phyloP scores from a whole-genome alignment of 345 rosid species.

The sweet orange (Citrus sinensis) region DNA sequence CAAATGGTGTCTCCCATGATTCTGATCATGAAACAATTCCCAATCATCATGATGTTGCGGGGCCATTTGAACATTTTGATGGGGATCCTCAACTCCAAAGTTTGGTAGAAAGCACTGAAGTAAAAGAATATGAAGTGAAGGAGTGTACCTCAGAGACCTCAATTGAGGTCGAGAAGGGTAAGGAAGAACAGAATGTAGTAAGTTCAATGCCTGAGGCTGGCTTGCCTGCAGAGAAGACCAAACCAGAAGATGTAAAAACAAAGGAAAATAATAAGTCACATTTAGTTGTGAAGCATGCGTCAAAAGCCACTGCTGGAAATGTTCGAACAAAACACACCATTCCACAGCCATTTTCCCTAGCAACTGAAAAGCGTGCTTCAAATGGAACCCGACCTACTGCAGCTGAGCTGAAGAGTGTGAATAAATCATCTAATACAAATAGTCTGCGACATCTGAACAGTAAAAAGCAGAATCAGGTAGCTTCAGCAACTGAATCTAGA shows the following conservation, averaged over 20 bases:
- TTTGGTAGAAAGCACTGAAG: conserved; percentile 55
- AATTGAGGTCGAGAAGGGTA: conserved; percentile 34
- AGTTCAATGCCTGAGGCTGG: conserved; percentile 26
- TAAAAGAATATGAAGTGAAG: conserved; percentile 73
- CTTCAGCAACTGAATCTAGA: neutral
- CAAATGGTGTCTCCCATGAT: conserved; percentile 43
- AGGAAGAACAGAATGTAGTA: conserved; percentile 24
- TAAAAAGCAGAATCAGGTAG: conserved; percentile 47
- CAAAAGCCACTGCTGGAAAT: conserved; percentile 40
- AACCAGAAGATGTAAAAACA: conserved; percentile 23
- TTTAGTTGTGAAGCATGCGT: conserved; percentile 33
- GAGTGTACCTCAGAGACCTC: conserved; percentile 67
- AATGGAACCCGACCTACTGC: conserved; percentile 48
- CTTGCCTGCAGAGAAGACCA: conserved; percentile 24
- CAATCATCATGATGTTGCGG: conserved; percentile 34
- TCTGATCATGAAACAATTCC: conserved; percentile 40
- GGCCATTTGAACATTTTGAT: conserved; percentile 40
- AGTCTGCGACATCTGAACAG: conserved; percentile 21
- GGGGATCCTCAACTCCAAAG: conserved; percentile 41
- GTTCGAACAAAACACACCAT: conserved; percentile 63
- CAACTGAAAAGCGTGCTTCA: conserved; percentile 87
- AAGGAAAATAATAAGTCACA: conserved; percentile 30
- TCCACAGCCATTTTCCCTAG: conserved; percentile 86
- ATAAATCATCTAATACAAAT: conserved; percentile 24
- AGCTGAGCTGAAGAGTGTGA: conserved; percentile 27